phyloP scores from a whole-genome alignment of 805 yeast species.

The Wickerhamomyces tratensis region DNA sequence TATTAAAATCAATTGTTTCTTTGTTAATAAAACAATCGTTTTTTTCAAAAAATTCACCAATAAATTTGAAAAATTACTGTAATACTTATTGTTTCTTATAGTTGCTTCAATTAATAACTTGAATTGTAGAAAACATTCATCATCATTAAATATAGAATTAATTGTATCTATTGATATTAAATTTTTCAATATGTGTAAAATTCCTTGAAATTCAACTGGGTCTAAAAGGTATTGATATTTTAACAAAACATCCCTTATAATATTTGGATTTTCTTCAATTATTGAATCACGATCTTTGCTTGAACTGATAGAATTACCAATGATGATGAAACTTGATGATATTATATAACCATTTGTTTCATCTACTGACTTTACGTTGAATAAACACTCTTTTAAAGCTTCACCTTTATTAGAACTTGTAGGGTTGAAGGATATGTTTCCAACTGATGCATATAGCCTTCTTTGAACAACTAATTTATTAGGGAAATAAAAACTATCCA shows the following conservation, averaged over 20 bases:
- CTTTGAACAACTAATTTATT: slow-evolving; percentile 13
- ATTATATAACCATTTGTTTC: slow-evolving; percentile 14
- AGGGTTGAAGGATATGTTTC: slow-evolving; percentile 18
- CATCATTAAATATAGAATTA: slow-evolving; percentile 6
- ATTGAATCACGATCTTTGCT: slow-evolving; percentile 6
- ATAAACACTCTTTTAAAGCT: neutral
- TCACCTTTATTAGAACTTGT: slow-evolving; percentile 7
- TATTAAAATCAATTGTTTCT: slow-evolving; percentile 2
- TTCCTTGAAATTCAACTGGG: slow-evolving; percentile 18
- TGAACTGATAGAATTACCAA: slow-evolving; percentile 17
- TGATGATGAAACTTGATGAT: slow-evolving; percentile 10
- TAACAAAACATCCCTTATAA: slow-evolving; percentile 5
- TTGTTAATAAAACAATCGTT: slow-evolving; percentile 7
- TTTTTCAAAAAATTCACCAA: slow-evolving; percentile 13
- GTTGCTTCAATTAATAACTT: slow-evolving; percentile 12
- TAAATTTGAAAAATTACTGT: slow-evolving; percentile 11
- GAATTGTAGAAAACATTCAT: slow-evolving; percentile 1
- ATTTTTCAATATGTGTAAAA: slow-evolving; percentile 13
- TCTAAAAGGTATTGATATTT: slow-evolving; percentile 14
- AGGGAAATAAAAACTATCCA: slow-evolving; percentile 8
- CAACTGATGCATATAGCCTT: slow-evolving; percentile 14
- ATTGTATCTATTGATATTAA: slow-evolving; percentile 7
- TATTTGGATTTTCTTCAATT: slow-evolving; percentile 5
- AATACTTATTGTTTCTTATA: slow-evolving; percentile 12
- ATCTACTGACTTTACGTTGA: neutral